phyloP scores from a whole-genome alignment of 1,139 yeast species.

The Kodamaea sp. region DNA sequence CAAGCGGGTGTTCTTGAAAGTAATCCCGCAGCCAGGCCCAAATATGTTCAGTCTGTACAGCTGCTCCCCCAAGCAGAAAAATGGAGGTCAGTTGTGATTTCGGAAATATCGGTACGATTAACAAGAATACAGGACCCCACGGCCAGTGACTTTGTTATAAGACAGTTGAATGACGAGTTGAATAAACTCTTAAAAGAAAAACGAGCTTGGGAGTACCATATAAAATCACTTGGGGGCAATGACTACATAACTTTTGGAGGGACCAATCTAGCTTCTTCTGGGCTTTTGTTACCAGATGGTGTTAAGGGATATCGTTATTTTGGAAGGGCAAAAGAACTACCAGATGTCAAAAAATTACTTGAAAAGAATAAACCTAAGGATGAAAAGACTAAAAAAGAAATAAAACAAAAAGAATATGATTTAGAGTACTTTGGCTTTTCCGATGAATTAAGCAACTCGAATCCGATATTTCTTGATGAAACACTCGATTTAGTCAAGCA shows the following conservation, averaged over 20 bases:
- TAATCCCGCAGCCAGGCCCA: slow-evolving; percentile 60
- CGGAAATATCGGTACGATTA: slow-evolving; percentile 61
- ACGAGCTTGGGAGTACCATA: slow-evolving; percentile 75
- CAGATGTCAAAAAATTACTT: slow-evolving; percentile 62
- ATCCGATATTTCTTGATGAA: slow-evolving; percentile 2
- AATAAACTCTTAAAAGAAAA: slow-evolving; percentile 20
- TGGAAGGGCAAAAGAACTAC: slow-evolving; percentile 80
- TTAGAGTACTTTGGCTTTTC: slow-evolving; percentile 46
- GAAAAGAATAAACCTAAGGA: slow-evolving; percentile 16
- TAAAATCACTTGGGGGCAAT: slow-evolving; percentile 30
- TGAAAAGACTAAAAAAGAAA: slow-evolving; percentile 13
- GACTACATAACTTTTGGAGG: slow-evolving; percentile 13
- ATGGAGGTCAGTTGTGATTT: slow-evolving; percentile 64
- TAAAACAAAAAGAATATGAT: slow-evolving; percentile 20
- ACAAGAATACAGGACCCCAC: slow-evolving; percentile 63
- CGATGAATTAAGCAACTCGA: slow-evolving; percentile 20
- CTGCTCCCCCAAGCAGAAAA: slow-evolving; percentile 67
- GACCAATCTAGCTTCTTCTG: slow-evolving; percentile 20
- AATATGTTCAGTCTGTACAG: slow-evolving; percentile 50
- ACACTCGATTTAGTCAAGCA: slow-evolving; percentile 9
- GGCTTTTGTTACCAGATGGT: slow-evolving; percentile 17
- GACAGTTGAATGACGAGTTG: slow-evolving; percentile 54
- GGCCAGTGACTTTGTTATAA: slow-evolving; percentile 55
- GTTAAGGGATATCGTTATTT: slow-evolving; percentile 65
- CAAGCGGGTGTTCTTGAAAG: slow-evolving; percentile 59